Conservation (phyloP, 345 rosid species). For the Eucalyptus sp. region DNA sequence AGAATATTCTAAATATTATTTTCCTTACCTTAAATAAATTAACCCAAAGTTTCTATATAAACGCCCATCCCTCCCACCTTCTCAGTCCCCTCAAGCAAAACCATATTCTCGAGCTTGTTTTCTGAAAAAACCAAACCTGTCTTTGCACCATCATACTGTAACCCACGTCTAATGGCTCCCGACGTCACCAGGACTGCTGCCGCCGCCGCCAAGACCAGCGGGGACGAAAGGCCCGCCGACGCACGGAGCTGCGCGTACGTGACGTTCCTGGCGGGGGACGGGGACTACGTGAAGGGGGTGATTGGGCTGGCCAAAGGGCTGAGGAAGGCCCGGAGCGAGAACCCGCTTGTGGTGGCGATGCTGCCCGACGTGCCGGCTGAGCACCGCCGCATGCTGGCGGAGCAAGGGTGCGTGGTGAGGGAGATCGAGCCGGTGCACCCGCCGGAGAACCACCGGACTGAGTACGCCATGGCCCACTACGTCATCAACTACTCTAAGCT, state of each 20-base stretch:
- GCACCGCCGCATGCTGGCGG: conserved; percentile 14
- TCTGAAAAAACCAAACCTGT: not conserved
- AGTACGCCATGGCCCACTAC: conserved; percentile 27
- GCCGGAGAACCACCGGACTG: conserved; percentile 13
- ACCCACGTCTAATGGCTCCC: not conserved
- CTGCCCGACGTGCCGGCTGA: conserved; percentile 26
- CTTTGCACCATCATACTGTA: not conserved
- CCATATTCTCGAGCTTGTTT: not conserved
- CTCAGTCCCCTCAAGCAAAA: not conserved
- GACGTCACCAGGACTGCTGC: not conserved
- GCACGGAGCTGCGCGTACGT: not conserved
- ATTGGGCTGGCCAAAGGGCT: conserved; percentile 30
- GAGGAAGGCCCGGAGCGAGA: conserved; percentile 12
- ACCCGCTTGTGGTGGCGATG: conserved; percentile 19
- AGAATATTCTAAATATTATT: not conserved
- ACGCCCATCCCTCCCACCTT: not conserved
- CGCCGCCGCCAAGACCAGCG: not conserved
- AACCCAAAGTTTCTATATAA: not conserved
- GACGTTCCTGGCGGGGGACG: conserved; percentile 21
- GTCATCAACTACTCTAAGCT: conserved; percentile 33
- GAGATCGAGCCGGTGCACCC: conserved; percentile 24
- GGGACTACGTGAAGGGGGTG: conserved; percentile 24
- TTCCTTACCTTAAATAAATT: not conserved
- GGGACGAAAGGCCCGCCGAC: not conserved
- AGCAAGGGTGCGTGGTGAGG: conserved; percentile 16